Conservation (phyloP, 768 basidiomycete genomes). For the Mycena vulgaris region DNA sequence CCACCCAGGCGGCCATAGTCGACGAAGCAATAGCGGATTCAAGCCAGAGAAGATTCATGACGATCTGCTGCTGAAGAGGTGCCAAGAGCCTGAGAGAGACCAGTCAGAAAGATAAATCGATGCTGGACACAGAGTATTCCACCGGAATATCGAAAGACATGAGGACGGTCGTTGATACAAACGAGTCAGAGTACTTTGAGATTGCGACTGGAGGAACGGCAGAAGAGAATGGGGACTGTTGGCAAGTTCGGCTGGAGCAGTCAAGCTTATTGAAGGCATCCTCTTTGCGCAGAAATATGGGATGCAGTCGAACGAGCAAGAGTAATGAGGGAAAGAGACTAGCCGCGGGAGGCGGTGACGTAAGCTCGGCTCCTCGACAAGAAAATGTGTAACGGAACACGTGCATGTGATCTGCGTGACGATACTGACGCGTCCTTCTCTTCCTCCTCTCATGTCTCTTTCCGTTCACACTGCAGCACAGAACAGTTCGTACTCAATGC, state of each 20-base stretch:
- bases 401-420: not conserved
- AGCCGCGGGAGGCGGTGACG: conserved; percentile 5
- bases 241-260: conserved; percentile 40
- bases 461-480: conserved; percentile 79
- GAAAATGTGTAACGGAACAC: not conserved
- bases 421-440: conserved; percentile 33
- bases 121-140: conserved; percentile 40
- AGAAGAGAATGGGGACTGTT: conserved; percentile 75
- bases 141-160: conserved; percentile 94
- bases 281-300: not conserved
- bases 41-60: conserved; percentile 92
- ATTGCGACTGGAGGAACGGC: conserved; percentile 86
- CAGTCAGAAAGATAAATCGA: conserved; percentile 14
- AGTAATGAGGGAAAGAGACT: not conserved
- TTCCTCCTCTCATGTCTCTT: conserved; percentile 55
- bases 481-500: conserved; percentile 63
- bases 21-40: conserved; percentile 78
- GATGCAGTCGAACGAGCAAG: conserved; percentile 33
- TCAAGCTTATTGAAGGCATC: conserved; percentile 44
- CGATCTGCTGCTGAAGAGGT: conserved; percentile 85
- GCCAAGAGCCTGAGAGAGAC: conserved; percentile 72
- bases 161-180: conserved; percentile 90
- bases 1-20: conserved; percentile 85
- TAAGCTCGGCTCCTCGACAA: conserved; percentile 15
- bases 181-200: conserved; percentile 81